Base-by-base conservation (phyloP, 305 asterid genomes). In the Lippia alba region DNA sequence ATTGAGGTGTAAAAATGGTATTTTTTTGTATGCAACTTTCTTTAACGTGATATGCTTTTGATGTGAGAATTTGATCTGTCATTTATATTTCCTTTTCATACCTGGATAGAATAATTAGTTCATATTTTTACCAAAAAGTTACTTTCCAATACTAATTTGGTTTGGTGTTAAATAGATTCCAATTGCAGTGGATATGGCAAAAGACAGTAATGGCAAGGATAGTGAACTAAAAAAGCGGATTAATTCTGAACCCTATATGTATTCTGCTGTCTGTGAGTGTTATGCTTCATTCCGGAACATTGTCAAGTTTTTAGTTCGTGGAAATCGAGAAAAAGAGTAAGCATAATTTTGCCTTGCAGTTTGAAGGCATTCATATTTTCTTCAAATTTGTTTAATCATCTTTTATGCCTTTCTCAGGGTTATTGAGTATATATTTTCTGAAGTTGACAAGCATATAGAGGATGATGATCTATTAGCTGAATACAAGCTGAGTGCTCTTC, bases 171-270 rank as follows among this genome's bases (percentile, higher is more conserved):
- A 49, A 66, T 79, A 90, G 99, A 95, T 95, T 71, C 99, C 99
- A 10, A 95, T 92, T 65, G 99, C 98, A 63, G 90, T 95, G 75
- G 99, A 95, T 83, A 95, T 95, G 98, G 99, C 99, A 57, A 95
- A 95, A 81, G 98, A 95, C 72, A 95, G 98, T 79, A 87, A 86
- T 48, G 99, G 97, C 66, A 89, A 95, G 83, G 94, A 90, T 66
- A 84, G 88, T 65, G 99, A 95, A 77, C 86, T 92, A 80, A 83
- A 86, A 79, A 95, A 95, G 86, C 88, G 98, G 85, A 91, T 95
- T 41, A 91, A 74, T 63, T 76, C 85, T 36, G 98, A 95, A 72
- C 83, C 78, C 70, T 95, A 92, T 70, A 95, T 92, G 99, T 87
- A 96, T 71, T 90, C 92, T 74, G 96, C 99, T 82, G 97, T 95